Conservation (phyloP, 805 yeast genomes). For the Yamadazyma tumulicola region DNA sequence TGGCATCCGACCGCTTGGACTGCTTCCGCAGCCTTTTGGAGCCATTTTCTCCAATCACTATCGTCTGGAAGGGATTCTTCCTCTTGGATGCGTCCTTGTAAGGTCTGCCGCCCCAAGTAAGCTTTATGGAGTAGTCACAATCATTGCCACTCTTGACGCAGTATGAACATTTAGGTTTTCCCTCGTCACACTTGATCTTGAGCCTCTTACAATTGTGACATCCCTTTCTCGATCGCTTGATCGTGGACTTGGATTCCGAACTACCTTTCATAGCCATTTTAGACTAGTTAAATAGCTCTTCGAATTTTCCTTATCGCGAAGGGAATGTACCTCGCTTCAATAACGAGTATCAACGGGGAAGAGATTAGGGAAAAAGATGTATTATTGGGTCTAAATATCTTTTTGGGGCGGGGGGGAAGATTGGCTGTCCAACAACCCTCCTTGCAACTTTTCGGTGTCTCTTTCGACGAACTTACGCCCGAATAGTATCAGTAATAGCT, state of each 20-base stretch:
- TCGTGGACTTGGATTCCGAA: conserved; percentile 2
- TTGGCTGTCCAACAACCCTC: conserved; percentile 29
- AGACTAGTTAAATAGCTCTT: too few relatives aligned
- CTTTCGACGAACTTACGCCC: conserved; percentile 56
- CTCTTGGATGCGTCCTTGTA: conserved; percentile 42
- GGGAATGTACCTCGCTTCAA: too few relatives aligned
- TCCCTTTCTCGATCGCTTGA: conserved; percentile 39
- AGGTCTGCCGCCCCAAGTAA: conserved; percentile 78
- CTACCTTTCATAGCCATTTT: not conserved
- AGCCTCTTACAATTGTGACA: conserved; percentile 60
- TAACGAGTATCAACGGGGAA: too few relatives aligned
- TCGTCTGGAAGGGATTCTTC: conserved; percentile 14
- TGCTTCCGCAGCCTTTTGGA: too few relatives aligned
- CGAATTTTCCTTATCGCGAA: too few relatives aligned
- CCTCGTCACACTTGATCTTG: conserved; percentile 69
- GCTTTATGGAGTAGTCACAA: conserved; percentile 63
- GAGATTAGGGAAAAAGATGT: too few relatives aligned
- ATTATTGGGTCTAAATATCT: too few relatives aligned
- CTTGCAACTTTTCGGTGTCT: conserved; percentile 44
- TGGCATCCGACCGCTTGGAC: too few relatives aligned
- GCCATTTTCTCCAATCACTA: too few relatives aligned
- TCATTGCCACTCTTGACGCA: conserved; percentile 44
- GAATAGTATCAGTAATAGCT: conserved; percentile 43
- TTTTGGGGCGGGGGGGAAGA: too few relatives aligned
- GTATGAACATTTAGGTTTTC: conserved; percentile 56